Percentiles rank a stretch among this genome's conserved stretches.
Conservation (phyloP, 306 rosid species). For the Castanospermum australe region DNA sequence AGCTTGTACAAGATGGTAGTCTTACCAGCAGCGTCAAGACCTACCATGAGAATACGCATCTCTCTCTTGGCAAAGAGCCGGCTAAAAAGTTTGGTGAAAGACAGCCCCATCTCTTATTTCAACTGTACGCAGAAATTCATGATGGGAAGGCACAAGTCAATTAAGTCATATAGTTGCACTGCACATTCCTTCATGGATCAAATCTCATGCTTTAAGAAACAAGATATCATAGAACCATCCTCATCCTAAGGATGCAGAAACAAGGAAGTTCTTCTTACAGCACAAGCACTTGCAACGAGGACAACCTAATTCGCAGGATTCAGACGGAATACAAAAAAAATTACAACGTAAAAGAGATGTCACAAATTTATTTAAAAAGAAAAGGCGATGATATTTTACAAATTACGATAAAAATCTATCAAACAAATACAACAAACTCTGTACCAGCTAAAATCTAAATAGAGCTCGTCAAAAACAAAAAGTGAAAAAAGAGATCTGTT, state of each 20-base stretch:
- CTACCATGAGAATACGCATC: constrained; percentile 56
- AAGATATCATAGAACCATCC: background rate
- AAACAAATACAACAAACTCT: background rate
- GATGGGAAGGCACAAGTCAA: constrained; percentile 2
- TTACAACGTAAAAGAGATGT: background rate
- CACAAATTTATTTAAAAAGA: background rate
- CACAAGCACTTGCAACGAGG: background rate
- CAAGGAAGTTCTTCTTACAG: background rate
- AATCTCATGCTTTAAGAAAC: background rate
- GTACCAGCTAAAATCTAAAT: background rate
- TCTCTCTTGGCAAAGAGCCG: constrained; percentile 78
- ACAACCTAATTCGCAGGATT: background rate
- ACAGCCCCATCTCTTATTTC: constrained; percentile 57
- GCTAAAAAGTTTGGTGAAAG: constrained; percentile 67
- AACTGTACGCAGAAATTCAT: constrained; percentile 31
- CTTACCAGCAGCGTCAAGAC: constrained; percentile 58
- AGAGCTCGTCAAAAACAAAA: background rate
- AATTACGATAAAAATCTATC: background rate
- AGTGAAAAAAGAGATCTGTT: background rate
- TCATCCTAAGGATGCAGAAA: background rate
- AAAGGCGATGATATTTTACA: background rate
- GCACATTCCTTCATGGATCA: background rate
- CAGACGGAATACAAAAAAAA: background rate
- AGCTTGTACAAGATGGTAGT: constrained; percentile 78
- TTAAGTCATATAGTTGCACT: background rate